phyloP scores from a whole-genome alignment of 176 grass and related monocot species.

The Hyparrhenia diplandra region DNA sequence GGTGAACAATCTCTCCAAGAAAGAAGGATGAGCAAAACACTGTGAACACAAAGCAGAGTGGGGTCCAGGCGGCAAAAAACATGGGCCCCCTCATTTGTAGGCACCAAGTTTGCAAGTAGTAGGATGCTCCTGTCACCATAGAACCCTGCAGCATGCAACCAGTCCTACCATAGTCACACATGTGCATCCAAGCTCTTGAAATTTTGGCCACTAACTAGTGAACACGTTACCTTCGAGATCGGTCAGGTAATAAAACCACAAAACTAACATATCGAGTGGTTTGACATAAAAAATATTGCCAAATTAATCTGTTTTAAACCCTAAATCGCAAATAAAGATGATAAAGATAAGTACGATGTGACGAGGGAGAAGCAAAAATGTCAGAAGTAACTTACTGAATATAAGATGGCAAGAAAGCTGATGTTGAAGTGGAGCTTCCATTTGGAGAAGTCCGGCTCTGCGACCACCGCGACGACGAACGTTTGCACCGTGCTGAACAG shows the following conservation, averaged over 20 bases:
- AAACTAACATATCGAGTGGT: no score
- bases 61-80: conserved; percentile 40
- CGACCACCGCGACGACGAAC: conserved; percentile 16
- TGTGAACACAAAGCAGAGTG: conserved; percentile 22
- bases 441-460: conserved; percentile 28
- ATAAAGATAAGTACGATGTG: no score
- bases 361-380: background rate
- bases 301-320: no score
- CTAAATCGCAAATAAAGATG: no score
- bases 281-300: no score
- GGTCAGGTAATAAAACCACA: no score
- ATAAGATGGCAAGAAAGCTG: background rate
- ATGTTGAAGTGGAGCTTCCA: conserved; percentile 22
- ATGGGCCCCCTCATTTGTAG: conserved; percentile 19
- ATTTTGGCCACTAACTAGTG: no score
- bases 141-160: no score
- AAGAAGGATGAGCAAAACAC: background rate
- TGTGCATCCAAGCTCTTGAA: no score
- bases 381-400: background rate
- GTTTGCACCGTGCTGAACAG: conserved; percentile 41
- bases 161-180: no score
- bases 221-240: no score
- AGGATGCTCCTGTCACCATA: no score
- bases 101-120: background rate
- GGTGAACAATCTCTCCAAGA: conserved; percentile 20